Evolutionary conservation across 2,329 filamentous ascomycete genomes (phyloP), one percentile per base, ranked within the genome.

Genomic region (Cordyceps pruinosa): DNA sequence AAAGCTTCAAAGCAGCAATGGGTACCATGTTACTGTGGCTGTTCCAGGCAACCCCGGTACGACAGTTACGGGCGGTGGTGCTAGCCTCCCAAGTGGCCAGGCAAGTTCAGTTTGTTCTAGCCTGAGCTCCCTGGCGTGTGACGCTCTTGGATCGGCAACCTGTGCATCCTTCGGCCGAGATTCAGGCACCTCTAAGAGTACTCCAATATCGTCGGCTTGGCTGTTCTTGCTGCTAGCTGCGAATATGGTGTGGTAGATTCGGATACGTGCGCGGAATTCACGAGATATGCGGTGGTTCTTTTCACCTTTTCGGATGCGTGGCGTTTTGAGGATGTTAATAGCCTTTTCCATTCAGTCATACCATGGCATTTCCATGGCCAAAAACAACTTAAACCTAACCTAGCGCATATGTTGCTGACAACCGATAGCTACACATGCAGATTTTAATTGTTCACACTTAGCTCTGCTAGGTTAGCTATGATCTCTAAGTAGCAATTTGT

Each of bases 41-140:
- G 80, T 83, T 1, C 79, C 80, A 0, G 77, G 77, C 13, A 76
- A 77, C 2, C 76, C 77, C 13, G 77, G 79, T 2, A 77, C 78
- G 15, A 84, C 81, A 2, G 75, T 83, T 15, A 71, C 73, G 12
- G 75, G 74, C 34, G 64, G 65, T 25, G 73, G 71, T 30, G 62
- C 80, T 9, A 75, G 73, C 4, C 73, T 71, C 23, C 62, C 81
- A 6, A 75, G 73, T 3, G 60, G 72, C 4, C 72, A 75, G 6
- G 82, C 81, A 12, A 79, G 76, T 1, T 75, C 75, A 21, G 73
- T 85, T 46, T 85, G 82, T 69, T 76, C 73, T 37, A 83, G 79
- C 59, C 66, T 85, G 59, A 82, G 79, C 58, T 75, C 73, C 4
- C 69, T 70, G 55, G 82, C 79, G 23, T 85, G 82, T 62, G 72